These are phyloP conservation scores for Penicillium angulare DNA, from an alignment of 495 filamentous ascomycete species.

Conservation along the genomic window DNA sequence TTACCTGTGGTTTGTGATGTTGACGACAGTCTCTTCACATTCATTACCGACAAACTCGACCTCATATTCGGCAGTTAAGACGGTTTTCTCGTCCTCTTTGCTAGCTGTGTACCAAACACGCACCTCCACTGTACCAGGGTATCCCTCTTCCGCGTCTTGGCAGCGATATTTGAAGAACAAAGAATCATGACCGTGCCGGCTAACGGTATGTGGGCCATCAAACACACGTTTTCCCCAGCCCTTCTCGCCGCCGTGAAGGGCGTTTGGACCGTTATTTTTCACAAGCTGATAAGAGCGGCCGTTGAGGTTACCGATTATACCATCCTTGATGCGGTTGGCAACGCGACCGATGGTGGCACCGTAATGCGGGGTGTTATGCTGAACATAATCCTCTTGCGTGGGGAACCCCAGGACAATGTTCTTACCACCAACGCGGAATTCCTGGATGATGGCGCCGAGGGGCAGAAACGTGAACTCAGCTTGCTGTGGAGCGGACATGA, in stretches of 20 bases:
- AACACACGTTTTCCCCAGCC: slow-evolving; percentile 88
- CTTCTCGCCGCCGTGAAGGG: slow-evolving; percentile 73
- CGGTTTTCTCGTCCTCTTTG: slow-evolving; percentile 61
- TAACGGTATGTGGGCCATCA: slow-evolving; percentile 67
- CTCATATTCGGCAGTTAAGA: slow-evolving; percentile 85
- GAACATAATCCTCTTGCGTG: slow-evolving; percentile 65
- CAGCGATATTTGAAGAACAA: slow-evolving; percentile 72
- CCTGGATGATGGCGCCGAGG: slow-evolving; percentile 84
- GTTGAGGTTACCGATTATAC: slow-evolving; percentile 69
- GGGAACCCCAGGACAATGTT: slow-evolving; percentile 90
- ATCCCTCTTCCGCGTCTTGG: slow-evolving; percentile 77
- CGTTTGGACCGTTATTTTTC: slow-evolving; percentile 75
- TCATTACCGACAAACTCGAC: slow-evolving; percentile 73
- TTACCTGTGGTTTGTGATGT: slow-evolving; percentile 93
- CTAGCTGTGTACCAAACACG: slow-evolving; percentile 75
- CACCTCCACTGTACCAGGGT: slow-evolving; percentile 78
- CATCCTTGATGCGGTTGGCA: slow-evolving; percentile 80
- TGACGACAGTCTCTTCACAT: slow-evolving; percentile 82
- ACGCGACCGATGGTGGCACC: slow-evolving; percentile 92
- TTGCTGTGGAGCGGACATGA: slow-evolving; percentile 29
- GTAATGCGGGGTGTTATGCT: slow-evolving; percentile 74
- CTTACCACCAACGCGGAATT: slow-evolving; percentile 68
- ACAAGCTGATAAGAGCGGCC: slow-evolving; percentile 64
- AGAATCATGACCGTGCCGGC: slow-evolving; percentile 69
- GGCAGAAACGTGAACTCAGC: slow-evolving; percentile 66